Conservation (phyloP, 768 basidiomycete species). For the Crucibulum laeve region DNA sequence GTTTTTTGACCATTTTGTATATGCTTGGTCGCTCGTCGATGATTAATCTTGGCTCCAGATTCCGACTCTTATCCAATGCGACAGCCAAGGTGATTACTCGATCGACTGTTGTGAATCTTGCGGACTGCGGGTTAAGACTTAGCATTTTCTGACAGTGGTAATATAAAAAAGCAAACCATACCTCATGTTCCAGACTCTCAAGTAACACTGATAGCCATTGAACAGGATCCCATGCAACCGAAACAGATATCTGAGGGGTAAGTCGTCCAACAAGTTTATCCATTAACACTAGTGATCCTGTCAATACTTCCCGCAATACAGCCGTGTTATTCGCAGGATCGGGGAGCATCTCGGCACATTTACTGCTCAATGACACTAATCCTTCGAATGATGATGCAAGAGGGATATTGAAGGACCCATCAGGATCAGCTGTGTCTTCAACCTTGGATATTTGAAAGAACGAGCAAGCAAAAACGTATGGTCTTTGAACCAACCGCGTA, state of each 20-base stretch:
- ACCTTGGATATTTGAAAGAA: slow-evolving; percentile 52
- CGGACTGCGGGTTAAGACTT: slow-evolving; percentile 34
- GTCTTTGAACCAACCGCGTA: slow-evolving; percentile 24
- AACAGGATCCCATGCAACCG: slow-evolving; percentile 63
- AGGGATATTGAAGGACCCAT: slow-evolving; percentile 35
- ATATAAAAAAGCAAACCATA: too few relatives aligned
- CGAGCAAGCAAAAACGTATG: slow-evolving; percentile 53
- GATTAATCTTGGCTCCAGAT: slow-evolving; percentile 46
- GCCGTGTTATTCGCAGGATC: slow-evolving; percentile 23
- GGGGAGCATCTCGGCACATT: slow-evolving; percentile 35
- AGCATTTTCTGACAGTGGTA: too few relatives aligned
- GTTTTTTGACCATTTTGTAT: slow-evolving; percentile 57
- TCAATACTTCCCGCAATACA: slow-evolving; percentile 44
- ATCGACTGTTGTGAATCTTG: slow-evolving; percentile 68
- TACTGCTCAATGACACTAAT: slow-evolving; percentile 40
- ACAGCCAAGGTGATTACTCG: slow-evolving; percentile 53
- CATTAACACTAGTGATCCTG: slow-evolving; percentile 48
- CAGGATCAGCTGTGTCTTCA: slow-evolving; percentile 9
- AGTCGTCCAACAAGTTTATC: slow-evolving; percentile 44
- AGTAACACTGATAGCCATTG: slow-evolving; percentile 61
- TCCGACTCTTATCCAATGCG: slow-evolving; percentile 45
- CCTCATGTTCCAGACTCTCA: slow-evolving; percentile 50
- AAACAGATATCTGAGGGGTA: slow-evolving; percentile 30
- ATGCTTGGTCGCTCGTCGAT: slow-evolving; percentile 56
- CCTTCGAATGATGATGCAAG: slow-evolving; percentile 57